These are phyloP conservation scores for Casuarina cunninghamiana DNA, from an alignment of 306 rosid genomes.

Conservation along the genomic window DNA sequence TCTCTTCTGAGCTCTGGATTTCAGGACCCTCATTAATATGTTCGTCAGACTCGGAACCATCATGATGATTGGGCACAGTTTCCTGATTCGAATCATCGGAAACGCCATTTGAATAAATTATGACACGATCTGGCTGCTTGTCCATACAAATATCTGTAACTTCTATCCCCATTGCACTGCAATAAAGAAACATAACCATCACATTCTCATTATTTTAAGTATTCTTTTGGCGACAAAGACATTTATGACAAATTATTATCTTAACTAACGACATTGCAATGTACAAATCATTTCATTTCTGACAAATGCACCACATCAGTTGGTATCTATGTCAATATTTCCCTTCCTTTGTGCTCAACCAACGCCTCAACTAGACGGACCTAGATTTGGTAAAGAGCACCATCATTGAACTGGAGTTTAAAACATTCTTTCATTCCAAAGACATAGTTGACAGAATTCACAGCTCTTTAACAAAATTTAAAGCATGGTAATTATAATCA, in stretches of 20 bases:
- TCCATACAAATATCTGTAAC: slow-evolving; percentile 82
- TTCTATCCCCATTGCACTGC: slow-evolving; percentile 72
- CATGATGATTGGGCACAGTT: slow-evolving; percentile 42
- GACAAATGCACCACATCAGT: background rate
- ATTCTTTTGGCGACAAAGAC: slow-evolving; percentile 14
- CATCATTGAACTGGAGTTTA: background rate
- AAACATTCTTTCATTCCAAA: background rate
- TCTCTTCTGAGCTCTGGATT: slow-evolving; percentile 67
- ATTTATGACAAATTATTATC: background rate
- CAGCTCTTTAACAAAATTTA: background rate
- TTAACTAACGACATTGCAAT: background rate
- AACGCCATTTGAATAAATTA: slow-evolving; percentile 59
- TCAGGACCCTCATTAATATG: slow-evolving; percentile 61
- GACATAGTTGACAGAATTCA: background rate
- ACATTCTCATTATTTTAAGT: slow-evolving; percentile 10
- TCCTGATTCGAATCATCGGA: slow-evolving; percentile 53
- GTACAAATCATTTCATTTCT: background rate
- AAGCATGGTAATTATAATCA: background rate
- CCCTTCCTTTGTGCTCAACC: background rate
- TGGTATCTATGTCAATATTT: background rate
- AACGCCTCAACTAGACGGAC: background rate
- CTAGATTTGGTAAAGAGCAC: background rate
- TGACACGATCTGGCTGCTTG: slow-evolving; percentile 78
- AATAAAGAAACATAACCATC: slow-evolving; percentile 30
- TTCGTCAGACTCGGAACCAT: slow-evolving; percentile 53